Evolutionary conservation across 2,329 filamentous ascomycete species (phyloP).

Genomic region (Trichoderma breve): DNA sequence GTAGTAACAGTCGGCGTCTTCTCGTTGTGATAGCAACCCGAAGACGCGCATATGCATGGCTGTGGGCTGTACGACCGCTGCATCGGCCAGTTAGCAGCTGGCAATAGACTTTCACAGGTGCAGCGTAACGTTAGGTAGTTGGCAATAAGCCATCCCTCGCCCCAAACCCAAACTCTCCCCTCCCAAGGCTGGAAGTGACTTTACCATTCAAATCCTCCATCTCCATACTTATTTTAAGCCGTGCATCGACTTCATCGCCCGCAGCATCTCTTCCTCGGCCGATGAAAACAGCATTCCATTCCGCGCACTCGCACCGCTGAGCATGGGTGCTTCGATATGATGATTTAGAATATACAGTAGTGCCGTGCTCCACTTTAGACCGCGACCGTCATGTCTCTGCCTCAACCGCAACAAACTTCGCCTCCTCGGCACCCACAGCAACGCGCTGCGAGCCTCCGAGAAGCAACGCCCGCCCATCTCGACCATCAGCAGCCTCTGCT

Average conservation of each 20-base stretch:
- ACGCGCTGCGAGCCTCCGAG: constrained; percentile 29
- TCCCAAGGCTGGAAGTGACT: neutral
- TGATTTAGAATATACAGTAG: constrained; percentile 13
- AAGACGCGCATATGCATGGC: neutral
- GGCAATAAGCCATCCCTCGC: neutral
- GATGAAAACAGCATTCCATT: neutral
- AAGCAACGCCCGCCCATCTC: constrained; percentile 18
- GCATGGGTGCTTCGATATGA: constrained; percentile 17
- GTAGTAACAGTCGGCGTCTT: neutral
- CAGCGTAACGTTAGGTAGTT: neutral
- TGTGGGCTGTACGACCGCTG: constrained; percentile 10
- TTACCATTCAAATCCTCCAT: neutral
- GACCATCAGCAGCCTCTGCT: constrained; percentile 20
- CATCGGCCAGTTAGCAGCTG: neutral
- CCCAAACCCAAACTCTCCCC: neutral
- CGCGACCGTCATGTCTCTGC: constrained; percentile 19
- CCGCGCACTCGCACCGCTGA: neutral
- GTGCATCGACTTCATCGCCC: neutral
- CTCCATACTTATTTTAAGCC: neutral
- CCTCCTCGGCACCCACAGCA: constrained; percentile 22
- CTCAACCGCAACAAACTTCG: constrained; percentile 21
- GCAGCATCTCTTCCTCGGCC: neutral
- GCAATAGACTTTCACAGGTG: neutral
- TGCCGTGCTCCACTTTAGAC: constrained; percentile 20
- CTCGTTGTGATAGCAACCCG: neutral